Base-by-base conservation (phyloP, 257 asterid genomes). In the Forsythia viridissima region DNA sequence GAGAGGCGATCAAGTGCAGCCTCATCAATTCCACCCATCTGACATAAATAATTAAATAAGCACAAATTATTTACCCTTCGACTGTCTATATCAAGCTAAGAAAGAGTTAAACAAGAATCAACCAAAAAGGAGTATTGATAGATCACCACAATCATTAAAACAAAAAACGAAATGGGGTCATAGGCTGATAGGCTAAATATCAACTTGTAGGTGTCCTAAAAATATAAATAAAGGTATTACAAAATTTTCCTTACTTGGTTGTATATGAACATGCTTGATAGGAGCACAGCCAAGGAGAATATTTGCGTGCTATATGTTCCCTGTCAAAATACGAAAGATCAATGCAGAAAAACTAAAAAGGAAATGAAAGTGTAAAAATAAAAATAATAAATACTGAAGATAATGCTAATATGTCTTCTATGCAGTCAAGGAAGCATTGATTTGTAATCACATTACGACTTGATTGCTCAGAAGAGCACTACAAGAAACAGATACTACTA, bases 1-100 rank as follows among this genome's bases (percentile, higher is more conserved):
- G 98, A 96, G 70, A 96, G 67, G 67, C 97, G 97, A 85, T 96
- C 99, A 57, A 96, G 91, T 70, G 99, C 94, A 86, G 96, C 97
- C 89, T 96, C 99, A 84, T 96, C 97, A 82, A 96, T 96, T 59
- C 97, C 99, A 79, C 99, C 99, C 99, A 96, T 96, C 99, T 96
- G 85, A 75, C 81, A 80, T 38, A 75, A 76, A 79, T 44, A 79
- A 81, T 67, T 69, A 63, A 30, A 18, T 36, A 67, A 59, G 18
- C 72, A 41, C 52, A 78, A 80, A 61, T 24, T 44, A 71, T 44
- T 10, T 44, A 44, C 52, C 52, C 8, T 44, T 44, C 3, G 0
- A 44, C 3, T 2, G 15, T 0, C 15, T 8, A 2, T 12, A 44
- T 12, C 0, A 4, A 44, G 52, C 12, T 44, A 44, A 44, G 52